Percentiles rank a stretch among this genome's conserved stretches.
These are phyloP conservation scores for Spizellomyces punctatus DNA, from an alignment of 192 early-diverging fungal genomes.

Conservation along the genomic window DNA sequence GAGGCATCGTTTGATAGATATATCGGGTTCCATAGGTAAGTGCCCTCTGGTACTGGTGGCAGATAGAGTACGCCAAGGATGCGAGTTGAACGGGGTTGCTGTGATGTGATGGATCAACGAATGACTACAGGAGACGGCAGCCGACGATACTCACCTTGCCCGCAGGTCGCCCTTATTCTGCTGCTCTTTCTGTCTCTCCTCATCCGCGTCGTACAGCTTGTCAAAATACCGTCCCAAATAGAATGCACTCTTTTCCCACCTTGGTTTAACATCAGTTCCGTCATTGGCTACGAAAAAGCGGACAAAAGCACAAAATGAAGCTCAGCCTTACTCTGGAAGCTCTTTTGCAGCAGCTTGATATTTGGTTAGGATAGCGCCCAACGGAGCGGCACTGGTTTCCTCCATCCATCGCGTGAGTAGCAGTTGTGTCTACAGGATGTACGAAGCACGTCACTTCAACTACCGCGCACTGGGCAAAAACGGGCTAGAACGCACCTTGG, in stretches of 20 bases:
- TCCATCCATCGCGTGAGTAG: conserved; percentile 62
- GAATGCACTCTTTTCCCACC: conserved; percentile 73
- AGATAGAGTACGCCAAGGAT: conserved; percentile 32
- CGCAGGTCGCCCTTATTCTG: not conserved
- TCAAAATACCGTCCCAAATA: conserved; percentile 65
- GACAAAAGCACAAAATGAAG: too few species aligned
- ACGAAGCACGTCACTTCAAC: too few species aligned
- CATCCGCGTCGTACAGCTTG: conserved; percentile 53
- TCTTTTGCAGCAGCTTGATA: conserved; percentile 38
- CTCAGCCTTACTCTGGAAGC: conserved; percentile 12
- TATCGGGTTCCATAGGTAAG: conserved; percentile 73
- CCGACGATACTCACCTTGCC: not conserved
- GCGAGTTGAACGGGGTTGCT: not conserved
- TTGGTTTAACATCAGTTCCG: conserved; percentile 10
- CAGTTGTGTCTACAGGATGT: conserved; percentile 49
- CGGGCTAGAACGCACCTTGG: too few species aligned
- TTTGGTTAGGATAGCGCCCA: conserved; percentile 43
- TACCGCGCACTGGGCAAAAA: too few species aligned
- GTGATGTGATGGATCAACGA: too few species aligned
- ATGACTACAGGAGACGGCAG: too few species aligned
- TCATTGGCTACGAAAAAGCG: too few species aligned
- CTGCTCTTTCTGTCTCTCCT: not conserved
- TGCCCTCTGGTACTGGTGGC: conserved; percentile 51
- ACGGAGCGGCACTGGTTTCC: conserved; percentile 43
- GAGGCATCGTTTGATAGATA: conserved; percentile 82